A percentile compares a stretch with the other conserved stretches of the same genome.
These are phyloP conservation scores for Xylaria cubensis DNA, from an alignment of 495 filamentous ascomycete genomes.

Conservation along the genomic window DNA sequence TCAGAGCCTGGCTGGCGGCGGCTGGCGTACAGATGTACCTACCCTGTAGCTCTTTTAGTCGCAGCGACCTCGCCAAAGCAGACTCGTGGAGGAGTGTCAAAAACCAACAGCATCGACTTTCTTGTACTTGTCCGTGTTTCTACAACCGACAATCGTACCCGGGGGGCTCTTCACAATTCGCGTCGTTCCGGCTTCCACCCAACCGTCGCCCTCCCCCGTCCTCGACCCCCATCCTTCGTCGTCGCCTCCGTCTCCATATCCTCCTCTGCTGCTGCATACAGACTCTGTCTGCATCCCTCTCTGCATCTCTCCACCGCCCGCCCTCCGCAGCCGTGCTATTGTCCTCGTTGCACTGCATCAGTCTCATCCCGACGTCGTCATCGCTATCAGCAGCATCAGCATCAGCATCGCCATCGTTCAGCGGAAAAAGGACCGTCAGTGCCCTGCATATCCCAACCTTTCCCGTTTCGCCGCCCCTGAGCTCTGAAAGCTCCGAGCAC, in stretches of 20 bases:
- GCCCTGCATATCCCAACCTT: conserved; percentile 13
- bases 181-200: conserved; percentile 27
- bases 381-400: background rate
- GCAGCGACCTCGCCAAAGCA: conserved; percentile 19
- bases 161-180: conserved; percentile 20
- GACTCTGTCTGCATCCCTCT: conserved; percentile 1
- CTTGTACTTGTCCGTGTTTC: conserved; percentile 26
- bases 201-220: conserved; percentile 31
- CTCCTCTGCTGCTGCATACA: conserved; percentile 5
- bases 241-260: background rate
- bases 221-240: conserved; percentile 3
- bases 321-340: conserved; percentile 9
- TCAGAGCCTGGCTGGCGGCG: conserved; percentile 20
- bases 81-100: conserved; percentile 13
- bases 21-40: conserved; percentile 19
- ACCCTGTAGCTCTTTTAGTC: conserved; percentile 15
- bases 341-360: background rate
- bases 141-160: conserved; percentile 23
- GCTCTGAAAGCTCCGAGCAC: conserved; percentile 5
- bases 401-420: background rate
- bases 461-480: conserved; percentile 17
- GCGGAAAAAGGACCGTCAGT: conserved; percentile 5
- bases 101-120: conserved; percentile 27
- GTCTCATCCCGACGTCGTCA: background rate
- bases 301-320: background rate